Evolutionary conservation across 306 rosid genomes (phyloP).

Genomic region (Gillenia trifoliata): DNA sequence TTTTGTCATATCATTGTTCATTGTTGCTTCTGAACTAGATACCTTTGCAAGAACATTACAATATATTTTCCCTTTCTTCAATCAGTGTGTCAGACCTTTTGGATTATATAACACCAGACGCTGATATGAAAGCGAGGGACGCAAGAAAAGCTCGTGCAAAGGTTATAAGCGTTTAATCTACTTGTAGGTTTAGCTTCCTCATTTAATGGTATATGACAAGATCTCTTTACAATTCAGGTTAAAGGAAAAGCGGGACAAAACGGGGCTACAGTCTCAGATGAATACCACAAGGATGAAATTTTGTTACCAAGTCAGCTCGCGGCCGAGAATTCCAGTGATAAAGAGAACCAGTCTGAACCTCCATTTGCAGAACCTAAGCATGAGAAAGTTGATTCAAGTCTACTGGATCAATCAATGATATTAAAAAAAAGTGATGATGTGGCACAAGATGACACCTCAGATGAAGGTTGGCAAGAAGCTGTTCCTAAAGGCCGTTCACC

Average conservation of each 20-base stretch:
- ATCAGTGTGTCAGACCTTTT: slow-evolving; percentile 94
- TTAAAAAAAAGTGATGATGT: slow-evolving; percentile 37
- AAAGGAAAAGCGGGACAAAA: slow-evolving; percentile 80
- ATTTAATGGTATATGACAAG: not conserved
- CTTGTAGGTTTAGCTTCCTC: not conserved
- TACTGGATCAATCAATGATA: slow-evolving; percentile 33
- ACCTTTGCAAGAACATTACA: too few species aligned
- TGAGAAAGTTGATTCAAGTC: slow-evolving; percentile 49
- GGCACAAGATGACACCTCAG: slow-evolving; percentile 56
- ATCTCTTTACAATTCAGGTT: slow-evolving; percentile 42
- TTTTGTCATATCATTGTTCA: too few species aligned
- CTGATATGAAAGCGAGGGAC: slow-evolving; percentile 86
- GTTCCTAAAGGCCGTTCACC: slow-evolving; percentile 82
- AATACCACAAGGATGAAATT: slow-evolving; percentile 58
- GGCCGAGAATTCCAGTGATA: slow-evolving; percentile 64
- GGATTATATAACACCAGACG: slow-evolving; percentile 94
- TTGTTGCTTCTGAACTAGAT: too few species aligned
- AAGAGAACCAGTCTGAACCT: slow-evolving; percentile 68
- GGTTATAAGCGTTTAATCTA: slow-evolving; percentile 38
- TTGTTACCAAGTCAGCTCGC: slow-evolving; percentile 34
- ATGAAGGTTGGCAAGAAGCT: slow-evolving; percentile 99
- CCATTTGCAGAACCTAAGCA: slow-evolving; percentile 38
- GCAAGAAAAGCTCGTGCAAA: slow-evolving; percentile 89
- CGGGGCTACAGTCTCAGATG: slow-evolving; percentile 57
- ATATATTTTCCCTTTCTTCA: not conserved